Base-by-base conservation (phyloP, 176 grass and related monocot genomes). In the Musa schizocarpa region DNA sequence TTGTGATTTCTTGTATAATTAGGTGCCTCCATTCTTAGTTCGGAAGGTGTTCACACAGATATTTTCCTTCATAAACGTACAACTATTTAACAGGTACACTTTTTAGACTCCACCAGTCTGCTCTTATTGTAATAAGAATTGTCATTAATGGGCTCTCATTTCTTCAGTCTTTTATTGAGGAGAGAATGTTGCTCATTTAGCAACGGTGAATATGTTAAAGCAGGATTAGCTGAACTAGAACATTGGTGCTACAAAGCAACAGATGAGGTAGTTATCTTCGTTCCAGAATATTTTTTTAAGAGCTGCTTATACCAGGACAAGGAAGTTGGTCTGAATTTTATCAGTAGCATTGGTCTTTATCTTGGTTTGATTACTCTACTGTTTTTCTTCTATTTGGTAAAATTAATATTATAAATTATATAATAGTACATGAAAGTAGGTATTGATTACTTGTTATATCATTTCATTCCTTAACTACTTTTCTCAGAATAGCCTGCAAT, bases 101-200 rank as follows among this genome's bases (percentile, higher is more conserved):
- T 53, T 74, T 58, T 67, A 65, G 68, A 57, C 17, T 53, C 26
- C 17, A 4, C 59, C 76, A 49, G 16, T 59, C 20, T 64, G 61
- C 23, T 64, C 6, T 43, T 43, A 43, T 43, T 43, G 34, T 43
- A 6, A 43, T 43, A 43, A 43, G 34, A 43, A 43, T 43, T 43
- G 54, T 80, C 19, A 65, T 54, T 83, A 87, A 13, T 69, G 34
- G 34, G 34, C 34, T 43, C 4, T 43, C 34, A 43, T 83, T 53
- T 24, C 82, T 83, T 22, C 89, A 96, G 92, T 80, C 81, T 96
- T 74, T 81, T 96, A 14, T 81, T 96, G 20, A 86, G 92, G 12
- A 89, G 89, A 68, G 92, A 96, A 78, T 96, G 92, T 72, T 96
- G 92, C 75, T 96, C 89, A 57, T 96, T 96, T 71, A 96, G 86